Evolutionary conservation across 257 asterid genomes (phyloP), one percentile per base, ranked within the genome.

Genomic region (Schizonepeta tenuifolia): DNA sequence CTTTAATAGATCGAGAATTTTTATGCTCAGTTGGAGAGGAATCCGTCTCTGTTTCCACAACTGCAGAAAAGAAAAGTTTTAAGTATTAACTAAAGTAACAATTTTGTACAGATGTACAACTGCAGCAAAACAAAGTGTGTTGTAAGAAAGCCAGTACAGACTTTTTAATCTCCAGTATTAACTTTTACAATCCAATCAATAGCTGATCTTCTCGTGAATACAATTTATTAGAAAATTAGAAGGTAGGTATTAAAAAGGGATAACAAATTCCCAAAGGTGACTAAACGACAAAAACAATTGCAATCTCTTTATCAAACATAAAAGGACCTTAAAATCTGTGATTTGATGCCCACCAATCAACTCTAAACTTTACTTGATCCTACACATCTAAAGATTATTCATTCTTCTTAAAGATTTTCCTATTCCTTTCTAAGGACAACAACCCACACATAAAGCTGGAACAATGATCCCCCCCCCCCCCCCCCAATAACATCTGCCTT

Each of bases 1-100:
- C 98, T 86, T 92, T 92, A 70, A 90, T 86, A 71, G 87, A 83
- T 75, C 88, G 86, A 77, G 95, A 85, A 75, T 54, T 80, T 81
- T 83, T 87, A 73, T 83, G 89, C 83, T 90, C 95, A n/a, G 82
- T 83, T 67, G 79, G 65, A 67, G 79, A 75, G 74, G 81, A 70
- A 79, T 70, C 78, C 31, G 26, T 22, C 70, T 73, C 78, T 67
- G 64, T 61, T 60, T 75, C 96, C 44, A 64, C 80, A 79, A 70
- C 88, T 80, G 83, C 77, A 83, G 36, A 73, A 31, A 40, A 76
- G 1, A 13, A 77, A 65, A 40, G 24, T 3, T n/a, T n/a, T 8
- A 40, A 55, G 55, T n/a, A n/a, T 67, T 40, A 72, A 72, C 47
- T 24, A 21, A 76, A 66, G 65, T 26, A 62, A 50, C 56, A 63